Evolutionary conservation across 306 rosid species (phyloP).

Genomic region (Malus fusca): DNA sequence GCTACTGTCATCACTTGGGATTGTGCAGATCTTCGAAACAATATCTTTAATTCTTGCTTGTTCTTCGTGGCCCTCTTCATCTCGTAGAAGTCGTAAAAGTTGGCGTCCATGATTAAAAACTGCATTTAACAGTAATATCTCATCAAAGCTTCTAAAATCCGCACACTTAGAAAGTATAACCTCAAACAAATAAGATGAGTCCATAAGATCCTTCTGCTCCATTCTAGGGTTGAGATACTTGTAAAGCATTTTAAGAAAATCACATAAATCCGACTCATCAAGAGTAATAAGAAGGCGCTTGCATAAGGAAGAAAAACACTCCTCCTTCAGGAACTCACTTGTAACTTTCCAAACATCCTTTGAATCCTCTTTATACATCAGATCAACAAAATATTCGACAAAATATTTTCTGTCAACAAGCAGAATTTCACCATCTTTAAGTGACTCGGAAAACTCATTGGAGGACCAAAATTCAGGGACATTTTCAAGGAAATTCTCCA

Average conservation of each 20-base stretch:
- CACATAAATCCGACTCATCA: conserved; percentile 57
- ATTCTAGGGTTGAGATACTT: conserved; percentile 37
- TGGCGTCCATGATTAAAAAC: conserved; percentile 57
- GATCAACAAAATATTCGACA: conserved; percentile 45
- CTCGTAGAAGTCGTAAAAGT: conserved; percentile 58
- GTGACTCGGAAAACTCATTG: conserved; percentile 62
- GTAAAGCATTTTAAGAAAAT: conserved; percentile 47
- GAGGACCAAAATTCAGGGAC: conserved; percentile 97
- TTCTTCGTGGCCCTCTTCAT: conserved; percentile 47
- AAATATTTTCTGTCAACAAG: conserved; percentile 55
- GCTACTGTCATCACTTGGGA: conserved; percentile 38
- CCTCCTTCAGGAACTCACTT: conserved; percentile 53
- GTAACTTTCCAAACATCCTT: conserved; percentile 60
- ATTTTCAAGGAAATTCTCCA: conserved; percentile 65
- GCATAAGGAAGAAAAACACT: conserved; percentile 65
- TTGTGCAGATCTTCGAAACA: conserved; percentile 37
- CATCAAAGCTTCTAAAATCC: conserved; percentile 50
- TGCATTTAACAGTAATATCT: conserved; percentile 62
- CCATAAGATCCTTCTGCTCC: conserved; percentile 32
- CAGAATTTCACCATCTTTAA: conserved; percentile 81
- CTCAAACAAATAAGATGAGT: conserved; percentile 48
- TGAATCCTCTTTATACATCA: conserved; percentile 63
- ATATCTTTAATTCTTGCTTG: conserved; percentile 42
- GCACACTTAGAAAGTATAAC: conserved; percentile 48
- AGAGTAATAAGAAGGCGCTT: conserved; percentile 73